Base-by-base conservation (phyloP, 768 basidiomycete species). In the Suillus tomentosus region DNA sequence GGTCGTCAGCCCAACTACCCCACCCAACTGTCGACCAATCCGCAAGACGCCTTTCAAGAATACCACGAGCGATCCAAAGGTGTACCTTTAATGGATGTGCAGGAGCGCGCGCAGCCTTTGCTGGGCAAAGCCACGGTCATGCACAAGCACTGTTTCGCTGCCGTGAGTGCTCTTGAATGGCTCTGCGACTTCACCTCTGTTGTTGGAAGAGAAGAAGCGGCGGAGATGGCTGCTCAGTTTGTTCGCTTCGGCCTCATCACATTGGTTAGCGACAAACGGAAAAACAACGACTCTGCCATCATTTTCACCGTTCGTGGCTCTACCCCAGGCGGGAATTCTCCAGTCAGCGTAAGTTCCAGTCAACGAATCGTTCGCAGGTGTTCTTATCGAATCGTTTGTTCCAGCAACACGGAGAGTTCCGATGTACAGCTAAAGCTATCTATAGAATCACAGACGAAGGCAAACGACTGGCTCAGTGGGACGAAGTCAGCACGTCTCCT, bases 161-260 rank as follows among this genome's bases (percentile, higher is more conserved):
- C 97, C 27, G 87, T 94, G 61, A 85, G 85, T 53, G 95, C 93
- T 0, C 81, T 98, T 62, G 96, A 99, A 77, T 99, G 97, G 97
- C 86, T 99, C 47, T 92, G 94, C 73, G 97, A 99, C 76, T 97
- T 95, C 70, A 95, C 97, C 0, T 97, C 96, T 1, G 94, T 96
- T 40, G 94, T 95, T 40, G 95, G 95, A 27, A 83, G 94, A 60
- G 97, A 99, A 72, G 97, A 99, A 76, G 96, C 95, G 0, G 94
- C 95, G 13, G 97, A 99, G 81, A 92, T 99, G 87, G 91, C 94
- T 3, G 97, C 96, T 5, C 97, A 99, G 74, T 98, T 99, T 71
- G 95, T 98, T 54, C 89, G 97, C 60, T 97, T 95, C 71, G 93
- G 95, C 47, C 87, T 96, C 66, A 91, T 99, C 76, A 79, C 80